phyloP scores from a whole-genome alignment of 441 rosid species.

The Syzygium malaccense region DNA sequence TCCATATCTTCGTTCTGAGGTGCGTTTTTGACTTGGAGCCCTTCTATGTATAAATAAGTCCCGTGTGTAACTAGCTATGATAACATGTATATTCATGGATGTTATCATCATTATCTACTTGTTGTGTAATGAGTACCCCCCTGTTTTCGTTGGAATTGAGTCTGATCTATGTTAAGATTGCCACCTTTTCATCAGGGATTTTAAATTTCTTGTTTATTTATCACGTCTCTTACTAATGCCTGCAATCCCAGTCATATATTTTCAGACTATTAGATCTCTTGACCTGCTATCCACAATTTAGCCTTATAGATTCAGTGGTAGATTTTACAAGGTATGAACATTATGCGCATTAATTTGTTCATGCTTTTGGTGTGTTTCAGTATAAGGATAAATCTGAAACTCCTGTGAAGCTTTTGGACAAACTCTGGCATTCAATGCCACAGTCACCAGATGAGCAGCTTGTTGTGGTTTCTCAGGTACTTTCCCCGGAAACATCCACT shows the following conservation, averaged over 20 bases:
- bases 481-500: background rate
- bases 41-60: background rate
- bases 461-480: slow-evolving; percentile 92
- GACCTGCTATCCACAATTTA: background rate
- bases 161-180: background rate
- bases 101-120: background rate
- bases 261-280: background rate
- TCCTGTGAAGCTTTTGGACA: slow-evolving; percentile 89
- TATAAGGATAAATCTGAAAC: slow-evolving; percentile 90
- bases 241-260: background rate
- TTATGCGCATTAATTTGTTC: background rate
- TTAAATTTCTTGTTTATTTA: background rate
- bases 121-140: background rate
- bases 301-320: background rate
- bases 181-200: background rate
- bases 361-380: slow-evolving; percentile 21
- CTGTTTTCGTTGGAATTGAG: background rate
- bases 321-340: background rate
- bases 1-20: slow-evolving; percentile 97
- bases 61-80: background rate
- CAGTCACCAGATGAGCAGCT: slow-evolving; percentile 83
- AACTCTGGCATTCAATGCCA: slow-evolving; percentile 77
- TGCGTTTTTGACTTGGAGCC: slow-evolving; percentile 10
- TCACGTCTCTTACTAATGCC: background rate
- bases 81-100: background rate